These are phyloP conservation scores for Chamaenerion angustifolium DNA, from an alignment of 345 rosid genomes.

Conservation along the genomic window DNA sequence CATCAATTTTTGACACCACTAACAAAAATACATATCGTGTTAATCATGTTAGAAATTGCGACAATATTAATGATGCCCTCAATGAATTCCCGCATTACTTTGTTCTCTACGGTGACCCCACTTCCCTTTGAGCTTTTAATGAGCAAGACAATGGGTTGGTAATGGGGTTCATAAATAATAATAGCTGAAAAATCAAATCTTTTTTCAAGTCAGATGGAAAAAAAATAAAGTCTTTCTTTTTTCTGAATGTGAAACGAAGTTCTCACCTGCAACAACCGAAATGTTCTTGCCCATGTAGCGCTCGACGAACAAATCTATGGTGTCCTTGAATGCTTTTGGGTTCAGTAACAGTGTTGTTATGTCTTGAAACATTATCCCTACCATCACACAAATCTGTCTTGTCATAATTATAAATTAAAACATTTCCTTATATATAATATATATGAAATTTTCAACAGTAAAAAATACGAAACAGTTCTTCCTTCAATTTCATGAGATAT, in stretches of 20 bases:
- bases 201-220: not conserved
- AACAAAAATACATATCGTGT: too few species aligned
- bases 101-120: constrained; percentile 18
- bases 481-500: too few species aligned
- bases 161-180: too few species aligned
- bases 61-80: too few species aligned
- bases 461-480: too few species aligned
- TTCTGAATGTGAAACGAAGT: not conserved
- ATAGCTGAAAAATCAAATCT: constrained; percentile 7
- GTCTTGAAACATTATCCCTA: constrained; percentile 42
- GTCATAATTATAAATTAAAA: too few species aligned
- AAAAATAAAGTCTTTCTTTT: not conserved
- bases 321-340: constrained; percentile 31
- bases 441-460: too few species aligned
- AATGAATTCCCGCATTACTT: constrained; percentile 9
- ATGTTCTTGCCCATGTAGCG: constrained; percentile 28
- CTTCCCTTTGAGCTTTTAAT: constrained; percentile 7
- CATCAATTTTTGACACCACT: too few species aligned
- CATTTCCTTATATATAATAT: too few species aligned
- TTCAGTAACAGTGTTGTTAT: constrained; percentile 35
- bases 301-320: constrained; percentile 43
- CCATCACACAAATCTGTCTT: not conserved
- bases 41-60: too few species aligned
- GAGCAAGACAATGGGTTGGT: too few species aligned
- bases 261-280: constrained; percentile 35